These are phyloP conservation scores for Pyrenophora seminiperda DNA, from an alignment of 2,329 filamentous ascomycete species.

Conservation along the genomic window DNA sequence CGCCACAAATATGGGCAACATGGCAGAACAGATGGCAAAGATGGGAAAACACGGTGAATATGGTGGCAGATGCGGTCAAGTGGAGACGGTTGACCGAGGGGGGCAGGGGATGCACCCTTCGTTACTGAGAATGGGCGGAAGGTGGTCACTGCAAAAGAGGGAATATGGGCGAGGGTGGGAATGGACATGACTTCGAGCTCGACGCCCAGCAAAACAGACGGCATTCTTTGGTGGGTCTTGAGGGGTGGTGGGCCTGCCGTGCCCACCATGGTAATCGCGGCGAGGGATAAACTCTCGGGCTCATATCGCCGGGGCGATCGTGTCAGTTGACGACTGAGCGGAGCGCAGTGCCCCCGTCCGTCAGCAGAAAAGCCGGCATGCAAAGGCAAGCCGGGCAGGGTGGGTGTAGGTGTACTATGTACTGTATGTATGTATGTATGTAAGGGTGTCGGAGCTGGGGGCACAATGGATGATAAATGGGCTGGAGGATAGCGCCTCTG, in stretches of 20 bases:
- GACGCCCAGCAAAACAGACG: too few species aligned
- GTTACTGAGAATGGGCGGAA: conserved; percentile 3
- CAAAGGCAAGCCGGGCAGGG: not conserved
- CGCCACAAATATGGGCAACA: conserved; percentile 8
- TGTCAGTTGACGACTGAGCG: conserved; percentile 25
- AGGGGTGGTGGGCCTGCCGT: conserved; percentile 8
- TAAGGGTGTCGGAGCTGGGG: too few species aligned
- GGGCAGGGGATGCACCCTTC: conserved; percentile 5
- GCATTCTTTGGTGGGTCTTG: conserved; percentile 1
- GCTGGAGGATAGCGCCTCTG: too few species aligned
- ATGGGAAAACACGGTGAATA: conserved; percentile 6
- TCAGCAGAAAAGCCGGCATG: conserved; percentile 10
- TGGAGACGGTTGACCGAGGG: conserved; percentile 18
- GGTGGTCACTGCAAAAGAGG: conserved; percentile 5
- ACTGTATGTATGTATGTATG: too few species aligned
- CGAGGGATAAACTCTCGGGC: conserved; percentile 6
- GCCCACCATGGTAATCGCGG: conserved; percentile 10
- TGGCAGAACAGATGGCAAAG: conserved; percentile 4
- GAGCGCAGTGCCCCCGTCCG: conserved; percentile 8
- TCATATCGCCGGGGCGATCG: conserved; percentile 10
- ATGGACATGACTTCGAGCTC: not conserved
- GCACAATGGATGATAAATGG: too few species aligned
- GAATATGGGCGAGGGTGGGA: conserved; percentile 19
- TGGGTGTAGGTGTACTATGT: not conserved
- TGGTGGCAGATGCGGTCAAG: conserved; percentile 10